Evolutionary conservation across 2,329 filamentous ascomycete species (phyloP).

Genomic region (Penicillium capsulatum): DNA sequence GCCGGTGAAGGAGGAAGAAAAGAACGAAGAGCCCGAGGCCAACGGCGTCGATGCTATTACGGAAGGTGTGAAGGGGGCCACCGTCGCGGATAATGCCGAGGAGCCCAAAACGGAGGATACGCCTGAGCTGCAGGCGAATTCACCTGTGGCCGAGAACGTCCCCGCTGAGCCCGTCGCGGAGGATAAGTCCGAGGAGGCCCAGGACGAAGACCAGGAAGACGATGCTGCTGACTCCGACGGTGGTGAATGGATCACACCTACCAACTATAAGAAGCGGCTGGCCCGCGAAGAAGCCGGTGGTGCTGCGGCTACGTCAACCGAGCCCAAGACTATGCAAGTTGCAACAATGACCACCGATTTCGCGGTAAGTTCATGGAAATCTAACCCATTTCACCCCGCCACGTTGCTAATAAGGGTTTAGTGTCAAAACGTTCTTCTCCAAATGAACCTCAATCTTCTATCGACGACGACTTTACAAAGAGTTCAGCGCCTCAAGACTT

Average conservation of each 20-base stretch:
- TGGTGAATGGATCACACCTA: constrained; percentile 90
- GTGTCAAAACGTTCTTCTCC: constrained; percentile 81
- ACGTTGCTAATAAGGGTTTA: constrained; percentile 14
- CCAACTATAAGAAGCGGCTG: constrained; percentile 83
- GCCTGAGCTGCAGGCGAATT: constrained; percentile 7
- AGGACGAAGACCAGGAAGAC: constrained; percentile 26
- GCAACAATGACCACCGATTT: constrained; percentile 94
- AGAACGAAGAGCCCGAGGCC: constrained; percentile 27
- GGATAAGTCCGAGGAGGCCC: constrained; percentile 25
- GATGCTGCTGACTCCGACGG: constrained; percentile 45
- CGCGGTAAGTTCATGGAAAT: constrained; percentile 60
- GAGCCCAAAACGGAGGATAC: constrained; percentile 23
- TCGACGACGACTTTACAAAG: constrained; percentile 68
- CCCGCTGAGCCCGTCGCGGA: constrained; percentile 23
- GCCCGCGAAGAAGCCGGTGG: constrained; percentile 56
- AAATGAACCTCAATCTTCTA: constrained; percentile 89
- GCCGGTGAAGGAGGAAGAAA: constrained; percentile 44
- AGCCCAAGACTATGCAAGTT: constrained; percentile 68
- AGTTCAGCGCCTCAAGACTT: constrained; percentile 80
- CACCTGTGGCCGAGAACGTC: constrained; percentile 8
- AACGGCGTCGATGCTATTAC: constrained; percentile 28
- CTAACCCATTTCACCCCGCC: background rate
- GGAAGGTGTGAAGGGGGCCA: constrained; percentile 26
- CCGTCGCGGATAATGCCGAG: constrained; percentile 25
- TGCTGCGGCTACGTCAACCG: constrained; percentile 47